Evolutionary conservation across 495 filamentous ascomycete genomes (phyloP).

Genomic region (Xylaria flabelliformis): DNA sequence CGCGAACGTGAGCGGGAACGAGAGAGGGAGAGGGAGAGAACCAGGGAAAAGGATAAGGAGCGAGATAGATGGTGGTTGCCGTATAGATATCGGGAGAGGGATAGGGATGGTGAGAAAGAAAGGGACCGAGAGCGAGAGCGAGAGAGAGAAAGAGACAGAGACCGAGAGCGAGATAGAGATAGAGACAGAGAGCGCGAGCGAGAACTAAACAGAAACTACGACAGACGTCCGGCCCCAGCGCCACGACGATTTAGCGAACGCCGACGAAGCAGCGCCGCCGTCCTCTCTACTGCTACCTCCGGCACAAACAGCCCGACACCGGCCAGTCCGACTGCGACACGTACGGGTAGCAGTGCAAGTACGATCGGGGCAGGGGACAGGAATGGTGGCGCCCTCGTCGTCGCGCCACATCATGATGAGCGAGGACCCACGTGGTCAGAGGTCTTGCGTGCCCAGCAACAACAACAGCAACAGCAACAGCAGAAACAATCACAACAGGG

Average conservation of each 20-base stretch:
- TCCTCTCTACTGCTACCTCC: not conserved
- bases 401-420: slow-evolving; percentile 25
- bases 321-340: slow-evolving; percentile 1
- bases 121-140: slow-evolving; percentile 2
- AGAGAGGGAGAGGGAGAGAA: slow-evolving; percentile 19
- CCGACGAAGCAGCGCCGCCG: slow-evolving; percentile 4
- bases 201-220: slow-evolving; percentile 15
- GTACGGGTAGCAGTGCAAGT: not conserved
- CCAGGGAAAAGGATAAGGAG: slow-evolving; percentile 21
- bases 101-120: not conserved
- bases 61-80: slow-evolving; percentile 6
- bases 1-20: slow-evolving; percentile 16
- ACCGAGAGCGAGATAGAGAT: slow-evolving; percentile 31
- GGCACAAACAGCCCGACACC: slow-evolving; percentile 22
- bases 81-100: not conserved
- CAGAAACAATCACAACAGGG: slow-evolving; percentile 18
- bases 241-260: slow-evolving; percentile 20
- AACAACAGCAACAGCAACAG: slow-evolving; percentile 21
- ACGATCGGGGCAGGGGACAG: not conserved
- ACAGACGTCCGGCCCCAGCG: slow-evolving; percentile 11
- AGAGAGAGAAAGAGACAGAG: slow-evolving; percentile 23
- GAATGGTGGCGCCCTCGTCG: slow-evolving; percentile 14
- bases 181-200: slow-evolving; percentile 15
- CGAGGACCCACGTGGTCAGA: slow-evolving; percentile 40
- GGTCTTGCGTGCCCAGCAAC: slow-evolving; percentile 27